Evolutionary conservation across 2,329 filamentous ascomycete genomes (phyloP), one percentile per base, ranked within the genome.

Genomic region (Elsinoe necatrix): DNA sequence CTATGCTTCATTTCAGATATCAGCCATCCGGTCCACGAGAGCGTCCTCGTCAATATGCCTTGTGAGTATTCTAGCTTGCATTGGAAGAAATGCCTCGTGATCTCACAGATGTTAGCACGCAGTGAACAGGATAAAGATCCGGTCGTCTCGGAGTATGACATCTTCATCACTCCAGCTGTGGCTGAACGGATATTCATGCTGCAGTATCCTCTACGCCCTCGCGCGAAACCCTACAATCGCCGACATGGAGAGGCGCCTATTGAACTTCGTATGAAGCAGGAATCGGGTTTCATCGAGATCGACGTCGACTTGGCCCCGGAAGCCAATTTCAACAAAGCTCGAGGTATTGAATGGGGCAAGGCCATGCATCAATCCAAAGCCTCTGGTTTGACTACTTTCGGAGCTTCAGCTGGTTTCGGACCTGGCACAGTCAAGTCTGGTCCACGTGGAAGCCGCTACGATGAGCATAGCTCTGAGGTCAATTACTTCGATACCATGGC

Each of bases 201-300:
- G 45, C 91, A 97, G 74, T 95, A 95, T 71, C 86, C 91, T 23
- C 91, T 91, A 72, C 86, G 88, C 61, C 77, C 78, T 37, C 76
- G 82, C 58, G 76, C 80, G 39, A 79, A 85, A 61, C 77, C 81
- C 4, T 86, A 87, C 71, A 80, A 80, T 56, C 77, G 81, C 20
- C 67, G 72, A 11, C 72, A 74, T 54, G 72, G 74, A 14, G 76
- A 80, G 27, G 76, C 78, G 56, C 87, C 92, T 9, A 75, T 81
- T 14, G 83, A 86, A 64, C 76, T 97, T 65, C 89, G 92, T 63
- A 75, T 95, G 69, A 98, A 97, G 75, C 80, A 85, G 12, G 75
- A 80, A 57, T 82, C 87, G 0, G 91, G 91, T 57, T 87, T 96
- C 73, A 77, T 96, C 57, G 93, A 98, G 73, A 78, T 97, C 54